Conservation (phyloP, 75 land plant species). For the Pinus taeda region DNA sequence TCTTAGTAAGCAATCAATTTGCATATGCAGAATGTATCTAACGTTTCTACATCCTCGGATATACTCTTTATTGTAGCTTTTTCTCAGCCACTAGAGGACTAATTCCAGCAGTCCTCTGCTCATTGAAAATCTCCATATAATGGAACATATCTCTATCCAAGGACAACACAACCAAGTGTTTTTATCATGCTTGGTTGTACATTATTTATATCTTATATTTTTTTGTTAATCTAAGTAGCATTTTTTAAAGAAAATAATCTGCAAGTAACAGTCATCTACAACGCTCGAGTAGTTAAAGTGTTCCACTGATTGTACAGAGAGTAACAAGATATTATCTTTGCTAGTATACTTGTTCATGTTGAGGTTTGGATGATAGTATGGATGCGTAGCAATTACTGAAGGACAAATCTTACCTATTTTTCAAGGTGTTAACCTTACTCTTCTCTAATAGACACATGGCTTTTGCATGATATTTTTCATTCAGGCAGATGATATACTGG, state of each 20-base stretch:
- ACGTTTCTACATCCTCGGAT: not conserved
- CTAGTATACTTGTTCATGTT: too few species aligned
- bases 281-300: too few species aligned
- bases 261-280: too few species aligned
- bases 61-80: not conserved
- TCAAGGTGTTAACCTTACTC: not conserved
- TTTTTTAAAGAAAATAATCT: too few species aligned
- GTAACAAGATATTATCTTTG: too few species aligned
- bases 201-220: too few species aligned
- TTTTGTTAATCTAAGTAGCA: too few species aligned
- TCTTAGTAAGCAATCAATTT: not conserved
- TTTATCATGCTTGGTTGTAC: too few species aligned
- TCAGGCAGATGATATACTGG: conserved; percentile 94
- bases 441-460: not conserved
- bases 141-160: not conserved
- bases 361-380: too few species aligned
- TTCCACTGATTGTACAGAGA: too few species aligned
- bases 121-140: not conserved
- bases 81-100: not conserved
- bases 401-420: not conserved
- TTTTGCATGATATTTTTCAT: conserved; percentile 10
- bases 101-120: not conserved
- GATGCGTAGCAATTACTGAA: not conserved
- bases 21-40: not conserved
- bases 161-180: too few species aligned